Evolutionary conservation across 2,329 filamentous ascomycete genomes (phyloP), one percentile per base, ranked within the genome.

Genomic region (Microascus cirrosus): DNA sequence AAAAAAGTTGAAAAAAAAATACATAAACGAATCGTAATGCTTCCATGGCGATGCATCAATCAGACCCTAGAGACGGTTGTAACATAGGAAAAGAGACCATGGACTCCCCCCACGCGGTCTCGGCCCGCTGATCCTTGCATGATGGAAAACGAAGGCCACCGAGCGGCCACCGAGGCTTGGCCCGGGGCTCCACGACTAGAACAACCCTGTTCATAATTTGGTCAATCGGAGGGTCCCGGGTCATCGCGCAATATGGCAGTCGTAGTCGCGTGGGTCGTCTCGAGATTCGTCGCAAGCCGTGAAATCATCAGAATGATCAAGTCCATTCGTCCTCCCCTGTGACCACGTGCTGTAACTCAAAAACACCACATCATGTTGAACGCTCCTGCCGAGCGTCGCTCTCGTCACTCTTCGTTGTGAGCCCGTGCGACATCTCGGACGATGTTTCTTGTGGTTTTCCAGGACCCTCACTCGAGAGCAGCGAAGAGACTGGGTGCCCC

Each of bases 401-500:
- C 10, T 34, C 48, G 22, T 61, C 60, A 34, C 58, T 45, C n/a
- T 57, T 59, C 15, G 15, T 54, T 60, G 64, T 65, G 35, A 65
- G 65, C 22, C 64, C 34, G 20, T 32, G 39, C 39, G 28, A 50
- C 32, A 54, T 24, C 11, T 51, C 55, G 22, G 10, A 11, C 32
- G 53, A 39, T 18, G 36, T 15, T 22, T 50, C 50, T 12, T 57
- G 60, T 13, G 54, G 39, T 15, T 35, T 32, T 22, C 54, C 65
- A 24, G 67, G 68, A 22, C 69, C 68, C 48, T 75, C 69, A 35
- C 74, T 73, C 13, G 74, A 72, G 56, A 77, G 63, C 55, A 77
- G 59, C 6, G 74, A 76, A 24, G 74, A 77, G 54, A 77, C 73
- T 15, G 74, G 70, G 60, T 77, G 74, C 52, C 57, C 60, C 53